Base-by-base conservation (phyloP, 169 alveolate genomes). In the Babesia bigemina region DNA sequence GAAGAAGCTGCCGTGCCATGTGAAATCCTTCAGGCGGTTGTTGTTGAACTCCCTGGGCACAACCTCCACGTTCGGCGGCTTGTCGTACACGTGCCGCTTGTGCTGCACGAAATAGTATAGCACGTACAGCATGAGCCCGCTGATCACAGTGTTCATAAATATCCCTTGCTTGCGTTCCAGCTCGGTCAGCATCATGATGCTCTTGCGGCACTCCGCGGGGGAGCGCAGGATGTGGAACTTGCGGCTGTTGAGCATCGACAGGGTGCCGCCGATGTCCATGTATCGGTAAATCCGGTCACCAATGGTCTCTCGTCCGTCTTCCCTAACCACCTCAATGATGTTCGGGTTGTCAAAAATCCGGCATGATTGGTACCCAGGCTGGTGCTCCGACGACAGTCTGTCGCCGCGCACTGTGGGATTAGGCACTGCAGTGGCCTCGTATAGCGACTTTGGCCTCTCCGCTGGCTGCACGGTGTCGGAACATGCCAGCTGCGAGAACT, bases 1-100 rank as follows among this genome's bases (percentile, higher is more conserved):
- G 63, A 82, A 81, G 57, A 89, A 44, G 53, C 92, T 89, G 29
- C 94, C 93, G 60, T 86, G 95, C 95, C 95, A 88, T 0, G 94
- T 92, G 67, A 92, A 91, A 72, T 92, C 96, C 79, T 88, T 88
- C 55, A 79, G 66, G 39, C 93, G 76, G 78, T 89, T 91, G 67
- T 86, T 86, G 17, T 86, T 49, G 73, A 82, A 76, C 59, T 92
- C 92, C 76, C 66, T 74, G 47, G 72, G 45, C 28, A 73, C 61
- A 59, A 90, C 71, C 47, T 85, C 88, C 26, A 84, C 87, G 29
- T 56, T 74, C 22, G 84, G 84, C 22, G 61, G 78, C 36, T 65
- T 58, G 79, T 82, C 89, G 45, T 33, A 55, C 26, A 74, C 70
- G 56, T 73, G 79, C 56, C 45, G 36, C 63, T 66, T 73, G 73